A percentile compares a stretch with the other conserved stretches of the same genome.
phyloP scores from a whole-genome alignment of 768 basidiomycete species.

The Hygrocybe coccinea region DNA sequence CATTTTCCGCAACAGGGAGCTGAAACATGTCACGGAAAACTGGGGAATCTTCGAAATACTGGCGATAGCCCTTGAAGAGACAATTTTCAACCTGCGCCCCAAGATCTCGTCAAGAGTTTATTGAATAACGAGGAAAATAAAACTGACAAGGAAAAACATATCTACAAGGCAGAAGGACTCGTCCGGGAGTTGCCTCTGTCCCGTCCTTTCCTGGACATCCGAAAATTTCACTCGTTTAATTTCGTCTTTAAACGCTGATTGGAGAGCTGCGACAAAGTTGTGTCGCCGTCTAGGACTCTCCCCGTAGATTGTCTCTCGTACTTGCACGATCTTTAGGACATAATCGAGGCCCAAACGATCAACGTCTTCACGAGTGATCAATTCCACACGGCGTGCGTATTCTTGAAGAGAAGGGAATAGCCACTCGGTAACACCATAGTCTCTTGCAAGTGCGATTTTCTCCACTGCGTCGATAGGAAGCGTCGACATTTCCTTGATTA shows the following conservation, averaged over 20 bases:
- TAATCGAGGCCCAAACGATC: slow-evolving; percentile 15
- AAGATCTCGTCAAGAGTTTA: background rate
- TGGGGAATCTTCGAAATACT: slow-evolving; percentile 25
- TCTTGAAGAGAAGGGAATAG: background rate
- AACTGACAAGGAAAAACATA: background rate
- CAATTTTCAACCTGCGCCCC: slow-evolving; percentile 33
- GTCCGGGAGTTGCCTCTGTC: background rate
- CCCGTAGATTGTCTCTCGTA: background rate
- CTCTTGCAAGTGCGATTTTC: background rate
- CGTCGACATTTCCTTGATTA: background rate
- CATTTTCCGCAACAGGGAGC: slow-evolving; percentile 20
- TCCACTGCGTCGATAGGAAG: background rate
- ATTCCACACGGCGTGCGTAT: slow-evolving; percentile 19
- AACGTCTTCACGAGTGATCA: slow-evolving; percentile 26
- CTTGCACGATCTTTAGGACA: background rate
- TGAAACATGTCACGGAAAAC: slow-evolving; percentile 31
- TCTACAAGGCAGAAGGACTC: background rate
- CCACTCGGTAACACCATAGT: background rate
- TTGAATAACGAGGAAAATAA: background rate
- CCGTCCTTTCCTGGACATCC: background rate
- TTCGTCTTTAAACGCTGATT: background rate
- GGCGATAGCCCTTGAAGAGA: slow-evolving; percentile 35
- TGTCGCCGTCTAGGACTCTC: background rate
- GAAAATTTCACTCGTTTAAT: background rate
- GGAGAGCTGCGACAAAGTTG: background rate